Percentiles rank a stretch among this genome's conserved stretches.
Conservation (phyloP, 2,329 filamentous ascomycete species). For the Colletotrichum sp. region DNA sequence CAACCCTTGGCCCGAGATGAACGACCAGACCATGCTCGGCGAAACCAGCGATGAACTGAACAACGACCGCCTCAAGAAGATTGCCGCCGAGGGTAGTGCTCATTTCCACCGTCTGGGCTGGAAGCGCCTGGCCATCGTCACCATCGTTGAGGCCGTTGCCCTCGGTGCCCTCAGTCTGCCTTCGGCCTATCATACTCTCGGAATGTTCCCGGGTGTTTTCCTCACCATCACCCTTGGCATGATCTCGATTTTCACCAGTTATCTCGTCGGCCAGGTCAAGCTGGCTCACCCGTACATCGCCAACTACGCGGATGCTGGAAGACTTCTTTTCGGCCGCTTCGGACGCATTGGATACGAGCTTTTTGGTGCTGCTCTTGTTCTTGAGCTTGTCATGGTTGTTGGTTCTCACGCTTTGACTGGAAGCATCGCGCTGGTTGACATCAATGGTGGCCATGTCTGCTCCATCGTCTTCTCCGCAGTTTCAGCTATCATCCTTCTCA, state of each 20-base stretch:
- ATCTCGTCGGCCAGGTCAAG: conserved; percentile 54
- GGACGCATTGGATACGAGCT: conserved; percentile 64
- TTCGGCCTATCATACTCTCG: conserved; percentile 55
- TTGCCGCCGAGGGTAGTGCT: conserved; percentile 46
- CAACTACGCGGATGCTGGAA: conserved; percentile 73
- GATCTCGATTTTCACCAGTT: conserved; percentile 52
- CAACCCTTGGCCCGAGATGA: conserved; percentile 11
- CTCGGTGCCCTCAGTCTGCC: conserved; percentile 58
- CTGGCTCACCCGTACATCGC: conserved; percentile 59
- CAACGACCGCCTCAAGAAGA: conserved; percentile 50
- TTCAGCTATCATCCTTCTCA: conserved; percentile 49
- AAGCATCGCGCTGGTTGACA: conserved; percentile 69
- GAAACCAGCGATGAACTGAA: conserved; percentile 30
- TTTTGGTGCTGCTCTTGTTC: conserved; percentile 62
- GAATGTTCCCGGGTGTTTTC: conserved; percentile 56
- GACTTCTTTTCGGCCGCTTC: conserved; percentile 55
- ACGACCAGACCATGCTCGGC: conserved; percentile 16
- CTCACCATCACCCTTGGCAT: conserved; percentile 46
- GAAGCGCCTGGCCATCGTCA: conserved; percentile 60
- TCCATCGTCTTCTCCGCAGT: conserved; percentile 50
- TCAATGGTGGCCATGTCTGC: conserved; percentile 60
- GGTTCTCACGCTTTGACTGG: conserved; percentile 76
- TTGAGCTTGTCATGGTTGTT: conserved; percentile 73
- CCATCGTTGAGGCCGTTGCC: conserved; percentile 62
- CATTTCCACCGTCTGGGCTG: conserved; percentile 61